Conservation (phyloP, 495 filamentous ascomycete genomes). For the Neurospora sp. region DNA sequence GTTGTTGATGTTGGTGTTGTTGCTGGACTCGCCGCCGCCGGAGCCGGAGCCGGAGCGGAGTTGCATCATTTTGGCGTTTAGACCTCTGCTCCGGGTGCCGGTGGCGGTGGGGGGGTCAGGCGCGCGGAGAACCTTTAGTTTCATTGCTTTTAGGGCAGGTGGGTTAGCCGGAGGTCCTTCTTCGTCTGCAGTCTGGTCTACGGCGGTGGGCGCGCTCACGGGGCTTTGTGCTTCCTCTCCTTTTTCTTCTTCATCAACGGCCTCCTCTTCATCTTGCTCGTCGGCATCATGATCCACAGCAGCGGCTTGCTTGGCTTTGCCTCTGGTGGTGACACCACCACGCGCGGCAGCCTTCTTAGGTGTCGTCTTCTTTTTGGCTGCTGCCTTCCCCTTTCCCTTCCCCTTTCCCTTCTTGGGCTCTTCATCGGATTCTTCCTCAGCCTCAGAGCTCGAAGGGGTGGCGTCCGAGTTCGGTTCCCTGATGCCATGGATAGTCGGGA, state of each 20-base stretch:
- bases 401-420: background rate
- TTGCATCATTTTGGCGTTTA: background rate
- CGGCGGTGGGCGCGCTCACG: background rate
- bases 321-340: background rate
- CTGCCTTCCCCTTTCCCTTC: background rate
- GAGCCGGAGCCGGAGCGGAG: background rate
- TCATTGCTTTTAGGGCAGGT: background rate
- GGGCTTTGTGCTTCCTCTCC: background rate
- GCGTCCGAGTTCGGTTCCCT: background rate
- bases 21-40: background rate
- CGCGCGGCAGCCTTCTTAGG: background rate
- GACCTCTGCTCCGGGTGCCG: background rate
- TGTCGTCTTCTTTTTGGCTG: background rate
- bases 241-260: background rate
- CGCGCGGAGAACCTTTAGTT: background rate
- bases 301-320: background rate
- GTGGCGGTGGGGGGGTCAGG: background rate
- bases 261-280: background rate
- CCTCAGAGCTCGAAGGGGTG: background rate
- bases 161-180: background rate
- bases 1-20: background rate
- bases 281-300: background rate
- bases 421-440: background rate
- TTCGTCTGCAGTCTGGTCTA: background rate
- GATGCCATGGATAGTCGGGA: background rate